Percentiles rank a stretch among this genome's conserved stretches.
Evolutionary conservation across 805 yeast genomes (phyloP).

Genomic region (Nakazawaea ambrosiae): DNA sequence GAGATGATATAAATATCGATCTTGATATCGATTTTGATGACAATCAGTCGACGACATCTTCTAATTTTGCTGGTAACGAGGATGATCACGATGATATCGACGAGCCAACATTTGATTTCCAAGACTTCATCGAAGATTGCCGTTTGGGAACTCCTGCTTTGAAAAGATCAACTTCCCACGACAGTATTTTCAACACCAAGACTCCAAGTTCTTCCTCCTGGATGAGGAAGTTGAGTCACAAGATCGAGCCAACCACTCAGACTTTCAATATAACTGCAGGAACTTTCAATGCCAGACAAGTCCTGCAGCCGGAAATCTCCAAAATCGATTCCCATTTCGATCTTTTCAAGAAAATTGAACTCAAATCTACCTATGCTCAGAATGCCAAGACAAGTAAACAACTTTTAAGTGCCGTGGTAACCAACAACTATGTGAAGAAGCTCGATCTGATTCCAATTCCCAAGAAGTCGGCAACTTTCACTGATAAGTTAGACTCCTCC

Average conservation of each 20-base stretch:
- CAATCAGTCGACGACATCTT: no score
- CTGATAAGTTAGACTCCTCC: neutral
- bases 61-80: no score
- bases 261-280: conserved; percentile 3
- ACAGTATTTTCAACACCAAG: conserved; percentile 20
- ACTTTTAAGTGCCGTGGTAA: conserved; percentile 8
- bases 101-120: neutral
- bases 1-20: no score
- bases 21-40: no score
- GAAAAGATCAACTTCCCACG: conserved; percentile 20
- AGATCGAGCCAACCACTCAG: neutral
- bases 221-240: conserved; percentile 10
- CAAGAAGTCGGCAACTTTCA: neutral
- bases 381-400: conserved; percentile 7
- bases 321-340: neutral
- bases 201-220: conserved; percentile 7
- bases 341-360: neutral
- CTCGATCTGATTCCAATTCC: neutral
- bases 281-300: neutral
- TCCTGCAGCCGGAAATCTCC: no score
- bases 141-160: conserved; percentile 5
- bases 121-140: neutral
- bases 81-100: no score
- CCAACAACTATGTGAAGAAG: conserved; percentile 5
- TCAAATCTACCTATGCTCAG: neutral